phyloP scores from a whole-genome alignment of 768 basidiomycete species.

The Termitomyces eurrhizus region DNA sequence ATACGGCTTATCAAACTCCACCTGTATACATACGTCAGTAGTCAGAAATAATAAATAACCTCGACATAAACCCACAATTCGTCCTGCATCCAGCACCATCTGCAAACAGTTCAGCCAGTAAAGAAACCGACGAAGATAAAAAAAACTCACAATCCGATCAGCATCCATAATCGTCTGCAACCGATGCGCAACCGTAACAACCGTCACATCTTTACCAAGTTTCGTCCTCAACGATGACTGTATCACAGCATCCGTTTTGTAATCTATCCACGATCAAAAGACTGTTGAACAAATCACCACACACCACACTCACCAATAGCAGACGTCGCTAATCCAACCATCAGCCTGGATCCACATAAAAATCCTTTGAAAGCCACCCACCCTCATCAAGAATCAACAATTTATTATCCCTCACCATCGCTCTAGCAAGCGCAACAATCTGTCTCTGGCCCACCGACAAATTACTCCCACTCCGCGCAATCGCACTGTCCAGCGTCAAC shows the following conservation, averaged over 20 bases:
- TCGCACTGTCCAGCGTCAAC: constrained; percentile 39
- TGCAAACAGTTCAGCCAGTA: constrained; percentile 10
- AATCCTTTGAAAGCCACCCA: constrained; percentile 26
- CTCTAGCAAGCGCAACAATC: constrained; percentile 61
- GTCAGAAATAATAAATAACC: constrained; percentile 8
- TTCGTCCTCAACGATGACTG: constrained; percentile 64
- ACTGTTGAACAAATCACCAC: background rate
- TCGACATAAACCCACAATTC: constrained; percentile 26
- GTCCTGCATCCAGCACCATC: constrained; percentile 51
- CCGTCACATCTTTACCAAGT: constrained; percentile 53
- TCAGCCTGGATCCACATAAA: constrained; percentile 27
- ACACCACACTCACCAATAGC: constrained; percentile 35
- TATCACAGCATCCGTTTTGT: constrained; percentile 62
- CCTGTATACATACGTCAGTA: constrained; percentile 24
- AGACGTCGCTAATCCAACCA: constrained; percentile 33
- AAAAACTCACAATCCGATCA: constrained; percentile 40
- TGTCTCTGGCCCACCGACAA: constrained; percentile 79
- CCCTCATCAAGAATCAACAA: constrained; percentile 63
- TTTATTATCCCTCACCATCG: constrained; percentile 52
- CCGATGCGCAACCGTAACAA: constrained; percentile 68
- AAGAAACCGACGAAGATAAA: background rate
- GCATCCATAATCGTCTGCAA: constrained; percentile 67
- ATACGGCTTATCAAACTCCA: constrained; percentile 53
- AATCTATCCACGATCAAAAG: constrained; percentile 28
- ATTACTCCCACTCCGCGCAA: constrained; percentile 57